These are phyloP conservation scores for Luzula sylvatica DNA, from an alignment of 176 grass and related monocot species.

Conservation along the genomic window DNA sequence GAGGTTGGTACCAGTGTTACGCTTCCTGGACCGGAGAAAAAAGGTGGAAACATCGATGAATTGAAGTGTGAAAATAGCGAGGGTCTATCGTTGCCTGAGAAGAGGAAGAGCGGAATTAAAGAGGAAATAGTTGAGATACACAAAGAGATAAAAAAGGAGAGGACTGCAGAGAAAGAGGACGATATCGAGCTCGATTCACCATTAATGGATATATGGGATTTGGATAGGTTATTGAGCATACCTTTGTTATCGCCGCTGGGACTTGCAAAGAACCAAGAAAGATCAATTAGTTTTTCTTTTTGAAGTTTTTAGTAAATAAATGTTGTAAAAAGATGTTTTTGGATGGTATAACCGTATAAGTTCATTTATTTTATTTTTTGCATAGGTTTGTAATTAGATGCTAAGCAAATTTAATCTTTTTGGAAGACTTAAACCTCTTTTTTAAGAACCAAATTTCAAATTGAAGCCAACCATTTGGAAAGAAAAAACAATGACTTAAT, in stretches of 20 bases:
- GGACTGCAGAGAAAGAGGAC: background rate
- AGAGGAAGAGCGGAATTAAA: background rate
- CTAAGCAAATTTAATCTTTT: too few relatives aligned
- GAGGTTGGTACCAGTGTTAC: constrained; percentile 35
- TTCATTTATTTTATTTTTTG: constrained; percentile 13
- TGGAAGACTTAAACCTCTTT: too few relatives aligned
- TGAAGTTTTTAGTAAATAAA: background rate
- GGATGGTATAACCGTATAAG: too few relatives aligned
- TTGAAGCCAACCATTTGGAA: too few relatives aligned
- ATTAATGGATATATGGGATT: background rate
- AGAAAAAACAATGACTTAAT: too few relatives aligned
- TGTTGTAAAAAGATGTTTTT: constrained; percentile 3
- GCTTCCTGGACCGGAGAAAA: background rate
- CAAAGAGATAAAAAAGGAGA: constrained; percentile 9
- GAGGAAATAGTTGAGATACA: constrained; percentile 1
- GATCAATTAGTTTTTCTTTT: background rate
- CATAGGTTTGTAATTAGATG: too few relatives aligned
- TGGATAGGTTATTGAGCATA: constrained; percentile 5
- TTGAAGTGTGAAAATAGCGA: background rate
- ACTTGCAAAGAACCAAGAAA: constrained; percentile 3
- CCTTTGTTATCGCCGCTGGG: constrained; percentile 3
- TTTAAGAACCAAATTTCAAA: too few relatives aligned
- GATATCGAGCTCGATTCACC: background rate
- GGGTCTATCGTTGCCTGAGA: background rate
- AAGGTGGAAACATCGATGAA: background rate